phyloP scores from a whole-genome alignment of 805 yeast genomes.

The Saturnispora halmiae region DNA sequence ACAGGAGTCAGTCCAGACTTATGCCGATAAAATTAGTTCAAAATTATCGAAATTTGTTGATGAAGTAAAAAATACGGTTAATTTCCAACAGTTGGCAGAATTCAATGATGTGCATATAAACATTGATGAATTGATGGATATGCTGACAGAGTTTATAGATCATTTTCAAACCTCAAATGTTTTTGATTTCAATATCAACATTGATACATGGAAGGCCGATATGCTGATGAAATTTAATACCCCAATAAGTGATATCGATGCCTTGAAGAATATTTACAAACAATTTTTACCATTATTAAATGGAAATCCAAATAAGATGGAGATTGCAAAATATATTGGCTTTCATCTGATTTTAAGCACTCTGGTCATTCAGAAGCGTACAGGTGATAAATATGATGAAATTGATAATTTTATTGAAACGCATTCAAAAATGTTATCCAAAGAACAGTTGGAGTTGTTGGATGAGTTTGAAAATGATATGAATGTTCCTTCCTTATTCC shows the following conservation, averaged over 20 bases:
- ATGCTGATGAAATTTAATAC: slow-evolving; percentile 1
- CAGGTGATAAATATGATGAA: background rate
- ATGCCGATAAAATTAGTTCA: slow-evolving; percentile 5
- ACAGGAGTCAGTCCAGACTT: background rate
- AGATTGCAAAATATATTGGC: slow-evolving; percentile 3
- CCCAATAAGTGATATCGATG: slow-evolving; percentile 2
- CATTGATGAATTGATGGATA: slow-evolving; percentile 5
- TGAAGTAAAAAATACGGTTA: background rate
- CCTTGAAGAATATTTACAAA: background rate
- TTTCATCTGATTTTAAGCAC: slow-evolving; percentile 11
- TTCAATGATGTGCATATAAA: background rate
- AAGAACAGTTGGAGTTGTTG: slow-evolving; percentile 9
- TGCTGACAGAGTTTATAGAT: slow-evolving; percentile 8
- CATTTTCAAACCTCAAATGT: slow-evolving; percentile 6
- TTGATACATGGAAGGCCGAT: slow-evolving; percentile 4
- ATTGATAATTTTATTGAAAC: slow-evolving; percentile 4
- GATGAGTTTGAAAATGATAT: slow-evolving; percentile 13
- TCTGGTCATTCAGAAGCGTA: slow-evolving; percentile 4
- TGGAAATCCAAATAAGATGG: background rate
- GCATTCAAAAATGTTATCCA: background rate
- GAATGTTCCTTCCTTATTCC: slow-evolving; percentile 9
- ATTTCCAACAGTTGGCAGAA: slow-evolving; percentile 6
- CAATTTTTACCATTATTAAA: slow-evolving; percentile 2
- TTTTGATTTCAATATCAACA: slow-evolving; percentile 5
- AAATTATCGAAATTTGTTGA: slow-evolving; percentile 2